A percentile compares a stretch with the other conserved stretches of the same genome.
Conservation (phyloP, 768 basidiomycete genomes). For the Boletus sp. region DNA sequence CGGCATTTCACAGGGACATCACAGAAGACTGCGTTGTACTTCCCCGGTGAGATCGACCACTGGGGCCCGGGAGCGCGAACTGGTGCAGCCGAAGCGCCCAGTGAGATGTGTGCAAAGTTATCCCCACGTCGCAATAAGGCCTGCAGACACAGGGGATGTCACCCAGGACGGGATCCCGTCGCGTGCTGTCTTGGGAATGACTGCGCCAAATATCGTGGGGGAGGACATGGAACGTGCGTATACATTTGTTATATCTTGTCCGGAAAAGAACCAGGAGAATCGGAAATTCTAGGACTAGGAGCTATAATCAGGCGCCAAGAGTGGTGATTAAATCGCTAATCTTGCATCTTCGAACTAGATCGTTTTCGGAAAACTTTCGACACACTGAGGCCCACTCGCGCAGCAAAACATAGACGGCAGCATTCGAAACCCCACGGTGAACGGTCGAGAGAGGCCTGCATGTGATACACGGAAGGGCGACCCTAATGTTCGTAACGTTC, state of each 20-base stretch:
- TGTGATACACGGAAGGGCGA: not conserved
- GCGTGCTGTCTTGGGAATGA: slow-evolving; percentile 15
- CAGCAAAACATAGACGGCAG: not conserved
- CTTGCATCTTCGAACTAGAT: not conserved
- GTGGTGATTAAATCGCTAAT: not conserved
- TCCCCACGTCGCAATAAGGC: slow-evolving; percentile 16
- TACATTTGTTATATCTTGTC: too few relatives aligned
- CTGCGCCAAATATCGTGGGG: slow-evolving; percentile 7
- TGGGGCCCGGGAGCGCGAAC: slow-evolving; percentile 15
- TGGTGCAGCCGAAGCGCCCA: slow-evolving; percentile 14
- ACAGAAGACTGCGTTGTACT: slow-evolving; percentile 22
- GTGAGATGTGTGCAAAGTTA: slow-evolving; percentile 22
- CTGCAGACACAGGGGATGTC: slow-evolving; percentile 19
- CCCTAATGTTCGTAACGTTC: not conserved
- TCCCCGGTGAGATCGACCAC: slow-evolving; percentile 29
- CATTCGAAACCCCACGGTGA: not conserved
- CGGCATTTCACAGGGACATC: slow-evolving; percentile 25
- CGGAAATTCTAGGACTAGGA: not conserved
- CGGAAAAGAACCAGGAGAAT: too few relatives aligned
- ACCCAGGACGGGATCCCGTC: slow-evolving; percentile 7
- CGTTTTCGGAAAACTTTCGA: not conserved
- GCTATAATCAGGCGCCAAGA: not conserved
- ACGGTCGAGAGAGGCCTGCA: not conserved
- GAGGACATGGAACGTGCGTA: not conserved
- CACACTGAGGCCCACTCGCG: not conserved